phyloP scores from a whole-genome alignment of 768 basidiomycete species.

The Daedaleopsis sinensis region DNA sequence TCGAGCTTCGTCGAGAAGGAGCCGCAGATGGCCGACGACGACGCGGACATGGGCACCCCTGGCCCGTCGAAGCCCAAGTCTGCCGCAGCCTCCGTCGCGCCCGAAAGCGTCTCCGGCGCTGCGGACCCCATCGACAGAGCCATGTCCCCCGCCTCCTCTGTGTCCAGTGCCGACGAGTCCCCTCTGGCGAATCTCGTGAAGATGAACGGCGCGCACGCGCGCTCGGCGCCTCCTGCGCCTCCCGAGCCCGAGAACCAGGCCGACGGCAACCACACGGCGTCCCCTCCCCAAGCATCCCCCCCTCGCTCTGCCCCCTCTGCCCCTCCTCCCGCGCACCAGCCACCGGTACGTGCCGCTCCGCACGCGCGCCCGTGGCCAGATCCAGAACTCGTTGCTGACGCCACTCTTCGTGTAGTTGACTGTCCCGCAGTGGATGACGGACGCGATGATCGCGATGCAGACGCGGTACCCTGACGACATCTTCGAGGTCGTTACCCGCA shows the following conservation, averaged over 20 bases:
- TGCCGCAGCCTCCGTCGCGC: slow-evolving; percentile 17
- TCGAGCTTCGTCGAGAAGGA: slow-evolving; percentile 49
- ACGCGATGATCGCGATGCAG: slow-evolving; percentile 69
- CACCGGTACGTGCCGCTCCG: slow-evolving; percentile 13
- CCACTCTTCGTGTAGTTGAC: slow-evolving; percentile 27
- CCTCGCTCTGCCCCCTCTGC: slow-evolving; percentile 12
- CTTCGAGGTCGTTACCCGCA: slow-evolving; percentile 77
- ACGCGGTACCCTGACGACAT: slow-evolving; percentile 76
- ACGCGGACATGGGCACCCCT: slow-evolving; percentile 56
- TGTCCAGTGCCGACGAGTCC: slow-evolving; percentile 73
- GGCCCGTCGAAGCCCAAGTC: slow-evolving; percentile 40
- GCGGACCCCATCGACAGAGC: slow-evolving; percentile 48
- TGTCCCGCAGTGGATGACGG: slow-evolving; percentile 73
- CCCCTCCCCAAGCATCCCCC: slow-evolving; percentile 15
- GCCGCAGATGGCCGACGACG: slow-evolving; percentile 31
- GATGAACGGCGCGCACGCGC: slow-evolving; percentile 52
- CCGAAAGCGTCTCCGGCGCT: slow-evolving; percentile 37
- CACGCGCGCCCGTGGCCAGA: background rate
- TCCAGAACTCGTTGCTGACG: slow-evolving; percentile 2
- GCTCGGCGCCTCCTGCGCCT: slow-evolving; percentile 30
- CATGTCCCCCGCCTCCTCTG: slow-evolving; percentile 70
- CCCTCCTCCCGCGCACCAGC: slow-evolving; percentile 11
- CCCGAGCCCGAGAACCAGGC: slow-evolving; percentile 21
- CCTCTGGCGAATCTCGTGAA: slow-evolving; percentile 73
- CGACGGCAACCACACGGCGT: slow-evolving; percentile 6